Base-by-base conservation (phyloP, 306 rosid species). In the Acacia melanoxylon region DNA sequence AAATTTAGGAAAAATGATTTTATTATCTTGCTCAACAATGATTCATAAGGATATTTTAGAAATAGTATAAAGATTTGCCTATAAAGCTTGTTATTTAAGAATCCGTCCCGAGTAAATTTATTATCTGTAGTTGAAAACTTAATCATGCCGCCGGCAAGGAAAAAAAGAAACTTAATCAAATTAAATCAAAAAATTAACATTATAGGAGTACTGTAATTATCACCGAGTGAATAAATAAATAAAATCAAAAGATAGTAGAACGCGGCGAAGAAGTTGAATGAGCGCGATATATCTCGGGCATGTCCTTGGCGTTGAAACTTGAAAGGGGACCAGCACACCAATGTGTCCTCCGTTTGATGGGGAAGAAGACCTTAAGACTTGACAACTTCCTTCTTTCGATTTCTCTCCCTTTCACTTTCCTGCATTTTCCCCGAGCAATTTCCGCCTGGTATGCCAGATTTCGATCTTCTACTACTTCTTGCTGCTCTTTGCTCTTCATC, bases 361-460 rank as follows among this genome's bases (percentile, higher is more conserved):
- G 16, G 76, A 25, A 8, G 46, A 7, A 20, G 35, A 70, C 58
- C 66, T n/a, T 49, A 15, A 58, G 70, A 63, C 75, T 22, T 37
- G 22, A 14, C 71, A 6, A 16, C 72, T 35, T 67, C 24, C 0
- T 17, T 5, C 41, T 67, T 46, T 67, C 14, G 25, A 68, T 37
- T 19, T 37, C 16, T 9, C 49, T 40, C 49, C 44, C 20, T 52
- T 19, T 20, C 67, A 17, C 58, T 76, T 48, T 67, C 66, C 76
- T 79, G 87, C 90, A 85, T 85, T 85, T 59, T 56, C 51, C 70
- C 46, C 13, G 11, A 10, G 61, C 11, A 74, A 51, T 71, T 44
- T 63, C 65, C 85, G n/a, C 67, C 42, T 45, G 87, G 86, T 90
- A 73, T 79, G 22, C 68, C 5, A 13, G 45, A 16, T 75, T 67